These are phyloP conservation scores for Beauveria brongniartii DNA, from an alignment of 2,329 filamentous ascomycete species.

Conservation along the genomic window DNA sequence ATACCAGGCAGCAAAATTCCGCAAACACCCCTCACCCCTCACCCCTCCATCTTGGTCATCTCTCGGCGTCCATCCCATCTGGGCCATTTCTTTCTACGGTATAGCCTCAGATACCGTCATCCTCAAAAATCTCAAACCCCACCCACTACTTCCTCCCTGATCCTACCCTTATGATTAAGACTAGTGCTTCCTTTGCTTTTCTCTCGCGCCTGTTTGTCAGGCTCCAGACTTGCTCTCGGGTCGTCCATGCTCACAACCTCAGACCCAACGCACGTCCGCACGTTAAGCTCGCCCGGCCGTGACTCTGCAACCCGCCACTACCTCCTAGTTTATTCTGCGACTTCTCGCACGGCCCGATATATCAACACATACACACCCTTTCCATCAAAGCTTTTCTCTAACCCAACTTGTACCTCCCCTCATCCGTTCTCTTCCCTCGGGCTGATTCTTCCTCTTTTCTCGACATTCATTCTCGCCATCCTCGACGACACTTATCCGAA, in stretches of 20 bases:
- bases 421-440: background rate
- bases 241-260: background rate
- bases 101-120: background rate
- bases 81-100: background rate
- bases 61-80: background rate
- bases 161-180: background rate
- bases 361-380: background rate
- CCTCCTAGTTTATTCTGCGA: background rate
- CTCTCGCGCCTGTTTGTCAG: background rate
- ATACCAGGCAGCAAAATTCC: background rate
- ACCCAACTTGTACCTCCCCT: background rate
- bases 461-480: background rate
- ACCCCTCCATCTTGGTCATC: background rate
- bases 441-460: background rate
- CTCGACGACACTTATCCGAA: background rate
- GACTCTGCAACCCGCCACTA: background rate
- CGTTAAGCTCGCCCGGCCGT: background rate
- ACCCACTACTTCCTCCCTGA: background rate
- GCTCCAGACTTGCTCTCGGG: background rate
- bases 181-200: background rate
- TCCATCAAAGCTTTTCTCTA: background rate
- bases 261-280: constrained; percentile 1
- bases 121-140: background rate
- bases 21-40: background rate
- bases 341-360: constrained; percentile 5